Base-by-base conservation (phyloP, 75 land plant species). In the Picea glauca region DNA sequence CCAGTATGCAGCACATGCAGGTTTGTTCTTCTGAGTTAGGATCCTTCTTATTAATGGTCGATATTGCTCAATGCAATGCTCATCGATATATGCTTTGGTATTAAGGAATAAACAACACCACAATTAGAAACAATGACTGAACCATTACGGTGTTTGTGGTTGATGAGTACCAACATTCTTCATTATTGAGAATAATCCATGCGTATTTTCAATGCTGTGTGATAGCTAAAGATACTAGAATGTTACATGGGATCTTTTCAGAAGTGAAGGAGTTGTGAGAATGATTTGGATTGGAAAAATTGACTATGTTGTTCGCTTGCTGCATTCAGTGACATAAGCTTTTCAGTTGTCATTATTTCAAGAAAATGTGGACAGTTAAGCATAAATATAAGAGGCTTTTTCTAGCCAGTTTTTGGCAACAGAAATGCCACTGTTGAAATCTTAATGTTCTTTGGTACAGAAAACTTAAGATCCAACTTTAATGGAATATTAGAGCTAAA, bases 1-100 rank as follows among this genome's bases (percentile, higher is more conserved):
- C 73, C 95, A 90, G 70, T 94, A 84, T 84, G 85, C 86, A 14
- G 87, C 87, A 60, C 97, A 94, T 90, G 83, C 93, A 88, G 97
- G 97, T 94, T 40, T 14, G 70, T 83, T 76, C n/a, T 31, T 70
- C 12, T 38, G 23, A 43, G 9, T 43, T 3, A 43, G 2, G 12
- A 70, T 20, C 33, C 20, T 70, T 13, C 26, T 40, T 70, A 38
- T 70, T 70, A 43, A 43, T 70, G 46, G 50, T 20, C 0, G 73
- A 18, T 54, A 1, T 1, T 70, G 26, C 50, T 7, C 54, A 70
- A 70, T 43, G 26, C 54, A 70, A 46, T 70, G 73, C 73, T n/a
- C 66, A 63, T 30, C 1, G 43, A 66, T 66, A 66, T 26, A 64
- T 15, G 32, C 38, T 33, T 66, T 33, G 18, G 13, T 66, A 14